phyloP scores from a whole-genome alignment of 2,329 filamentous ascomycete species.

The Fonsecaea multimorphosa region DNA sequence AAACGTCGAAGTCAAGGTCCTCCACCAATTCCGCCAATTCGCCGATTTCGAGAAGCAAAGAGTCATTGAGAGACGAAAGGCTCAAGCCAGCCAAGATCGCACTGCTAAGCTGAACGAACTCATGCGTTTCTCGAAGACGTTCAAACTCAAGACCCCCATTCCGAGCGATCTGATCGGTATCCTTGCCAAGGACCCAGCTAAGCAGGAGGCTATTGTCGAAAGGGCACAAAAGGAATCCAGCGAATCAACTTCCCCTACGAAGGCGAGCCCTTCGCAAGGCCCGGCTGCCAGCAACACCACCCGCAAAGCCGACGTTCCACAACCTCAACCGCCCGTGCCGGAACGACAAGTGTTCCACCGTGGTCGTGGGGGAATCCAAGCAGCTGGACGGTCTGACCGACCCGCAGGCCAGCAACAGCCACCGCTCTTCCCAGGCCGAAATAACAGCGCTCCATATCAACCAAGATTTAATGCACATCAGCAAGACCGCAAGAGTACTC shows the following conservation, averaged over 20 bases:
- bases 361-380: slow-evolving; percentile 51
- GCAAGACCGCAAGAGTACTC: slow-evolving; percentile 37
- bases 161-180: slow-evolving; percentile 91
- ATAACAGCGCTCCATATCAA: slow-evolving; percentile 24
- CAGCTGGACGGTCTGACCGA: slow-evolving; percentile 27
- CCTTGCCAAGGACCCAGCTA: slow-evolving; percentile 92
- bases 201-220: slow-evolving; percentile 90
- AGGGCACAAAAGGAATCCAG: slow-evolving; percentile 81
- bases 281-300: slow-evolving; percentile 60
- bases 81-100: slow-evolving; percentile 72
- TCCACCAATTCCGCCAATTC: slow-evolving; percentile 69
- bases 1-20: slow-evolving; percentile 66
- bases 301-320: slow-evolving; percentile 53
- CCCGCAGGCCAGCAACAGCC: slow-evolving; percentile 47
- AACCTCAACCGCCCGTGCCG: slow-evolving; percentile 46
- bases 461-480: slow-evolving; percentile 29
- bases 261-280: slow-evolving; percentile 38
- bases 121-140: slow-evolving; percentile 91
- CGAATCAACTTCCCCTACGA: slow-evolving; percentile 50
- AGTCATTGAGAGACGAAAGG: slow-evolving; percentile 63
- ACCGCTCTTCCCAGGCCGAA: slow-evolving; percentile 24
- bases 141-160: slow-evolving; percentile 92
- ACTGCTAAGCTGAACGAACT: slow-evolving; percentile 91
- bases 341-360: slow-evolving; percentile 58
- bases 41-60: slow-evolving; percentile 67